Percentiles rank a stretch among this genome's conserved stretches.
phyloP scores from a whole-genome alignment of 495 filamentous ascomycete species.

The Tricharina praecox region DNA sequence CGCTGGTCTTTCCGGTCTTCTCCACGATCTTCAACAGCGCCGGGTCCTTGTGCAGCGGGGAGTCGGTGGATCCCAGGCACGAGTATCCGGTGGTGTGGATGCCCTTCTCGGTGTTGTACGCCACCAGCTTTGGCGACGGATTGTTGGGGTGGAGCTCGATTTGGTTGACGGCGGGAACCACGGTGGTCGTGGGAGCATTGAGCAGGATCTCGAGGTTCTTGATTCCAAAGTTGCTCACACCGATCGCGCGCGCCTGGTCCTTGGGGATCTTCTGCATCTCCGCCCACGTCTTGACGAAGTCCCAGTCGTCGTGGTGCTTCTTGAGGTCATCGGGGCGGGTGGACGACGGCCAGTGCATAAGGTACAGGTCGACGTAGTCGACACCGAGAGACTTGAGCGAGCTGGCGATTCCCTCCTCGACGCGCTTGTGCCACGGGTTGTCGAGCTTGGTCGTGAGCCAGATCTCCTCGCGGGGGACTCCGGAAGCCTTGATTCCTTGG shows the following conservation, averaged over 20 bases:
- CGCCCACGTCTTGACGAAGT: conserved; percentile 64
- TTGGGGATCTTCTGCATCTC: conserved; percentile 67
- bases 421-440: conserved; percentile 61
- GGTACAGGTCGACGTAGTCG: conserved; percentile 70
- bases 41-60: conserved; percentile 42
- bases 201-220: conserved; percentile 42
- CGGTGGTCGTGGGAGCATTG: conserved; percentile 38
- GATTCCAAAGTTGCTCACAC: conserved; percentile 47
- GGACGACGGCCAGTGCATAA: conserved; percentile 65
- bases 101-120: conserved; percentile 49
- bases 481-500: conserved; percentile 59
- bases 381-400: conserved; percentile 53
- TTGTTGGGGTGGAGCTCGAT: conserved; percentile 79
- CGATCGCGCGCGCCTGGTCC: conserved; percentile 61
- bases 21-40: conserved; percentile 43
- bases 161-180: conserved; percentile 74
- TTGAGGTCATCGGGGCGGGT: conserved; percentile 30
- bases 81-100: conserved; percentile 56
- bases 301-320: conserved; percentile 42
- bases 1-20: conserved; percentile 47
- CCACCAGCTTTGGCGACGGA: conserved; percentile 61
- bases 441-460: conserved; percentile 81
- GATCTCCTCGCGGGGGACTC: conserved; percentile 63
- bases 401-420: conserved; percentile 48
- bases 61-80: conserved; percentile 42